Conservation (phyloP, 805 yeast genomes). For the Cyberlindnera sargentensis region DNA sequence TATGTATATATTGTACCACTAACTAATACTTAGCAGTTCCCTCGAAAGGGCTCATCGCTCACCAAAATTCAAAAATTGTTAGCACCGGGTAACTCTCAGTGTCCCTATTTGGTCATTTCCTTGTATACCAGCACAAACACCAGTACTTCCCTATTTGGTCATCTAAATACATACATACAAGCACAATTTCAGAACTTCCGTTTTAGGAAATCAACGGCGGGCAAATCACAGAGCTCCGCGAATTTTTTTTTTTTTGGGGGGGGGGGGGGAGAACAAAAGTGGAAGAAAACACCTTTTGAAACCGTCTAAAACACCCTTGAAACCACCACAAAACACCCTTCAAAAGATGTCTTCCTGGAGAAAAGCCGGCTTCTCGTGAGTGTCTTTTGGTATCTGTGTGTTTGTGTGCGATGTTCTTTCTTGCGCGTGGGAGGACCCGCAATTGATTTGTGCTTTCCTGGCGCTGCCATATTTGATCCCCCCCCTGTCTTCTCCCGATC, state of each 20-base stretch:
- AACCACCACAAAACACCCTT: slow-evolving; percentile 1
- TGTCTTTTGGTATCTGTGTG: slow-evolving; percentile 6
- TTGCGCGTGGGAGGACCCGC: no score
- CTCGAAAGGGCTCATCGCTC: not conserved
- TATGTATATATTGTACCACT: no score
- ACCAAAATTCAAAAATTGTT: not conserved
- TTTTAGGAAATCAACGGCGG: slow-evolving; percentile 13
- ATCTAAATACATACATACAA: no score
- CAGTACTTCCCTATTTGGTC: no score
- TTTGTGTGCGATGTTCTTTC: not conserved
- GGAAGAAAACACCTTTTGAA: no score
- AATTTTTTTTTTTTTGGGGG: not conserved
- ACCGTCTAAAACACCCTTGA: not conserved
- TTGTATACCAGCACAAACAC: not conserved
- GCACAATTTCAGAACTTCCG: slow-evolving; percentile 1
- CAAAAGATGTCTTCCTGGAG: slow-evolving; percentile 50
- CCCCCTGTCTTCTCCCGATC: no score
- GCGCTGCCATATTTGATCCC: no score
- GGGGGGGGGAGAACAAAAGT: no score
- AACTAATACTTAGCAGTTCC: no score
- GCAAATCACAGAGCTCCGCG: not conserved
- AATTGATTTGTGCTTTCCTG: no score
- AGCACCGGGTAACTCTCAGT: not conserved
- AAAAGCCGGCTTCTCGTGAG: slow-evolving; percentile 60
- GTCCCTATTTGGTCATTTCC: no score